phyloP scores from a whole-genome alignment of 2,329 filamentous ascomycete genomes.

The Colletotrichum lindemuthianum region DNA sequence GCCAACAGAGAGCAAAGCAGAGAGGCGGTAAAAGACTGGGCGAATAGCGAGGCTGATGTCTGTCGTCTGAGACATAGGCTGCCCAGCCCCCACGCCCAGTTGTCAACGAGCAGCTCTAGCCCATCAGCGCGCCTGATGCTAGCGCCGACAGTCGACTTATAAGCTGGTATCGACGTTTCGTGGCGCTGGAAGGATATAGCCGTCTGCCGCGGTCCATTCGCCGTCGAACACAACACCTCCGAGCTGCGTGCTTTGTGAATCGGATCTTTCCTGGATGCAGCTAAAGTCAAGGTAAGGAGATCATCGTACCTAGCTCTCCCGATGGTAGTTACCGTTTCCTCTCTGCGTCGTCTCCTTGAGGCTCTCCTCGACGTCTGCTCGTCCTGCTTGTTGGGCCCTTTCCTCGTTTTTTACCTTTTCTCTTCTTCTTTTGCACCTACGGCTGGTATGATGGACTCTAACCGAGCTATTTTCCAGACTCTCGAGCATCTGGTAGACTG shows the following conservation, averaged over 20 bases:
- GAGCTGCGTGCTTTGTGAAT: conserved; percentile 12
- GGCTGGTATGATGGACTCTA: neutral
- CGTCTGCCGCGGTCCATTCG: conserved; percentile 34
- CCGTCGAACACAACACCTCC: conserved; percentile 22
- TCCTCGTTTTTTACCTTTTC: too few relatives aligned
- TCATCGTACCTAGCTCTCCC: conserved; percentile 1
- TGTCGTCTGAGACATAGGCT: conserved; percentile 32
- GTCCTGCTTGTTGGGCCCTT: conserved; percentile 2
- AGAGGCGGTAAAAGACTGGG: conserved; percentile 25
- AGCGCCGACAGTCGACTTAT: conserved; percentile 24
- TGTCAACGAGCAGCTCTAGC: conserved; percentile 25
- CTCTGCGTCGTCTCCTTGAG: conserved; percentile 2
- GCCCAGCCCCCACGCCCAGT: conserved; percentile 27
- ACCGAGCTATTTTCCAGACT: neutral
- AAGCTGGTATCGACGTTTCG: conserved; percentile 26
- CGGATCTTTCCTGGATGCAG: conserved; percentile 18
- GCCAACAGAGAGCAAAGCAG: conserved; percentile 1
- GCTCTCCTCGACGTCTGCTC: conserved; percentile 3
- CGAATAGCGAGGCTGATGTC: conserved; percentile 15
- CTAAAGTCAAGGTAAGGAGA: conserved; percentile 20
- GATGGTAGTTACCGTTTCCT: neutral
- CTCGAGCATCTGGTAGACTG: conserved; percentile 7
- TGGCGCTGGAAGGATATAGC: conserved; percentile 34
- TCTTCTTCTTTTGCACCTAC: too few relatives aligned
- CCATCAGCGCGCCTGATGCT: conserved; percentile 19